phyloP scores from a whole-genome alignment of 441 rosid genomes.

The Mallotus japonicus region DNA sequence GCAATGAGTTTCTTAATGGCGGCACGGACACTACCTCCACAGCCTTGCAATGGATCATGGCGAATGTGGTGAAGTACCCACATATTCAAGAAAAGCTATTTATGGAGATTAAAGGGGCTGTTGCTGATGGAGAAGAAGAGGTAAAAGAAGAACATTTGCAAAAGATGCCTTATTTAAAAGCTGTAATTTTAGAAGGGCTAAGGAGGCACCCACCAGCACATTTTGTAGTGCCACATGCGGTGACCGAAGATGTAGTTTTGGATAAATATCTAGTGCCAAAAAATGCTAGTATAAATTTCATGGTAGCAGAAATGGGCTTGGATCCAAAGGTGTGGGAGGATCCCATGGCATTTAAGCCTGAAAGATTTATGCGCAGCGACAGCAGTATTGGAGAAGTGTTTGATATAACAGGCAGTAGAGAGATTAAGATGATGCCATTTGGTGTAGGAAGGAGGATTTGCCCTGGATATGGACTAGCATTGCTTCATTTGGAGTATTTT shows the following conservation, averaged over 20 bases:
- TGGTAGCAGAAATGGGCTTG: constrained; percentile 42
- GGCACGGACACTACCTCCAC: constrained; percentile 48
- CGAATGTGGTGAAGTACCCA: constrained; percentile 40
- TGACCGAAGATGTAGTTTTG: constrained; percentile 28
- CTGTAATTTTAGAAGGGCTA: constrained; percentile 33
- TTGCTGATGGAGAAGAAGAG: constrained; percentile 10
- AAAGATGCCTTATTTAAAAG: constrained; percentile 34
- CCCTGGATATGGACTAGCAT: constrained; percentile 37
- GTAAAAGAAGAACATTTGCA: constrained; percentile 31
- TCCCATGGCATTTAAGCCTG: constrained; percentile 46
- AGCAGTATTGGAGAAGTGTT: constrained; percentile 2
- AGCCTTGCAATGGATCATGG: constrained; percentile 50
- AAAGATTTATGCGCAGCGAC: constrained; percentile 28
- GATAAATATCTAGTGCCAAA: constrained; percentile 35
- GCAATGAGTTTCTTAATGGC: constrained; percentile 40
- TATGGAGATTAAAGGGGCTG: constrained; percentile 24
- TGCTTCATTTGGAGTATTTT: constrained; percentile 50
- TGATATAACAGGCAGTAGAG: constrained; percentile 39
- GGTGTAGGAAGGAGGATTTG: constrained; percentile 58
- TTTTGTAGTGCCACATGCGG: constrained; percentile 30
- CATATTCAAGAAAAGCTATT: constrained; percentile 27
- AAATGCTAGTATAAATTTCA: constrained; percentile 23
- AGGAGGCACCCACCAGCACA: constrained; percentile 42
- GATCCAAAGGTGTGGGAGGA: constrained; percentile 56
- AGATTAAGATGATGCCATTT: constrained; percentile 44